Conservation (phyloP, 2,329 filamentous ascomycete species). For the Akanthomyces muscarius region DNA sequence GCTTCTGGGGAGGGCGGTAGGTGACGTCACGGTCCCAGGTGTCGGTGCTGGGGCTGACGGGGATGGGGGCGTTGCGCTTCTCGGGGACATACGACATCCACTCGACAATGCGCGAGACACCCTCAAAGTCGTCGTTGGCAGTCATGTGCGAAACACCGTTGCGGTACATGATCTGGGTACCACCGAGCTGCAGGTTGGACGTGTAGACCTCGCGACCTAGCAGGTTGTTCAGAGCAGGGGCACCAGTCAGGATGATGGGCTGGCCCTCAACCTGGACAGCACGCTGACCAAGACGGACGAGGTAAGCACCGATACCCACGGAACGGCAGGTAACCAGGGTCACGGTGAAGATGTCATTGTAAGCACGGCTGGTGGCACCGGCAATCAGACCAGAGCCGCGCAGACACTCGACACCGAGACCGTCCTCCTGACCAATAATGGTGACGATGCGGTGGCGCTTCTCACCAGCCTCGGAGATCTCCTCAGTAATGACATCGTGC, state of each 20-base stretch:
- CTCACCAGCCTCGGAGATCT: conserved; percentile 81
- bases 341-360: conserved; percentile 98
- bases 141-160: conserved; percentile 99
- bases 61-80: conserved; percentile 87
- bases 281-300: conserved; percentile 96
- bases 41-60: conserved; percentile 83
- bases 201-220: conserved; percentile 98
- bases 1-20: conserved; percentile 77
- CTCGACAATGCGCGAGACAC: conserved; percentile 94
- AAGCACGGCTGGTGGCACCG: conserved; percentile 92
- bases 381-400: conserved; percentile 97
- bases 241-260: conserved; percentile 97
- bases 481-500: conserved; percentile 71
- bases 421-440: conserved; percentile 88
- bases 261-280: conserved; percentile 98
- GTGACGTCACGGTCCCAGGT: conserved; percentile 89
- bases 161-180: conserved; percentile 99
- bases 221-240: conserved; percentile 95
- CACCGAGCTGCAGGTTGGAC: conserved; percentile 97
- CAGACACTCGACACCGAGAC: conserved; percentile 94
- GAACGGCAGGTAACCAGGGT: conserved; percentile 97
- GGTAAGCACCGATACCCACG: conserved; percentile 98
- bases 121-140: conserved; percentile 93
- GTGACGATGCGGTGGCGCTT: conserved; percentile 91
- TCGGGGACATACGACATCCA: conserved; percentile 98